Conservation (phyloP, 306 rosid species). For the Coriaria nepalensis region DNA sequence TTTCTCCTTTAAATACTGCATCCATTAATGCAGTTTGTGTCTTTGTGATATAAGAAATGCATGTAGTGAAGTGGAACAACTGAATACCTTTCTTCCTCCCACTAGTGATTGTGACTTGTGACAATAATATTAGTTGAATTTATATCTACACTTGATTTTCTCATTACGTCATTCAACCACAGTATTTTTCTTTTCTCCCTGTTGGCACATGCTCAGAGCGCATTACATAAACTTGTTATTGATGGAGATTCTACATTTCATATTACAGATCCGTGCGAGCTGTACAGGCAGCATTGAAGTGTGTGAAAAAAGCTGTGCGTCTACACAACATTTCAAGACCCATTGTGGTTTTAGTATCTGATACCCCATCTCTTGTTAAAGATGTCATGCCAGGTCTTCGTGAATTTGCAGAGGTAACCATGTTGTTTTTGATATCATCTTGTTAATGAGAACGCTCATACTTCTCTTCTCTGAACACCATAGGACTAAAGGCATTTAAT, state of each 20-base stretch:
- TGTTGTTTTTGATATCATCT: neutral
- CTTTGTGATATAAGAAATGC: too few relatives aligned
- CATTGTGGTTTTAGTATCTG: constrained; percentile 71
- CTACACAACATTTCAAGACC: constrained; percentile 36
- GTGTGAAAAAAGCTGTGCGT: constrained; percentile 43
- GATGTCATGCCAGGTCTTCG: constrained; percentile 39
- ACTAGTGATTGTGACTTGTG: too few relatives aligned
- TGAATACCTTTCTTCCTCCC: too few relatives aligned
- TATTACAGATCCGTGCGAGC: constrained; percentile 68
- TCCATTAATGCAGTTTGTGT: too few relatives aligned
- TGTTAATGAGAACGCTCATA: neutral
- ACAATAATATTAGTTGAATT: too few relatives aligned
- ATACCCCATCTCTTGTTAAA: constrained; percentile 60
- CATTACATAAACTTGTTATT: constrained; percentile 11
- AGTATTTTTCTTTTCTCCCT: neutral
- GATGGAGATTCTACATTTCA: constrained; percentile 12
- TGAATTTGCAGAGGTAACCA: constrained; percentile 77
- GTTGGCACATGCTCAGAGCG: constrained; percentile 5
- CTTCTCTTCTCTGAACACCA: too few relatives aligned
- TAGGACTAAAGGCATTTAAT: too few relatives aligned
- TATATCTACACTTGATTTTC: too few relatives aligned
- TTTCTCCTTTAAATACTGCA: too few relatives aligned
- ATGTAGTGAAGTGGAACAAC: too few relatives aligned
- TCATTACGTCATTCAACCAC: too few relatives aligned
- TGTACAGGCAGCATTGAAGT: constrained; percentile 55